These are phyloP conservation scores for Haplosporangium sp. DNA, from an alignment of 371 early-diverging fungal species.

Conservation along the genomic window DNA sequence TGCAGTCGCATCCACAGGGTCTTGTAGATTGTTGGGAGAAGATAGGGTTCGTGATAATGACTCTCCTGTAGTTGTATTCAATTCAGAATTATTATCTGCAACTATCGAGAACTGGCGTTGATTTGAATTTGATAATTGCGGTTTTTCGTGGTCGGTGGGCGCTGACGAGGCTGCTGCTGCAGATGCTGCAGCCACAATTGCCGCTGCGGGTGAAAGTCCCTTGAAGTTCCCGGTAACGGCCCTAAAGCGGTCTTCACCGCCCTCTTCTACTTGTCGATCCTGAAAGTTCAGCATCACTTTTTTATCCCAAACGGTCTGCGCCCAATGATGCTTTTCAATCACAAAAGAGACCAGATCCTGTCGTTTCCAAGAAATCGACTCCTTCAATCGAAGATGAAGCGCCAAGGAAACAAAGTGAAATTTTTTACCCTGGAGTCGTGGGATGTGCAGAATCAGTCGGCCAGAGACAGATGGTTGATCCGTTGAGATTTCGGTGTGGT, in stretches of 20 bases:
- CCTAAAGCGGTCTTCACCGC: not conserved
- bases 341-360: slow-evolving; percentile 48
- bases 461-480: slow-evolving; percentile 39
- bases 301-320: slow-evolving; percentile 50
- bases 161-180: not conserved
- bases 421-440: slow-evolving; percentile 18
- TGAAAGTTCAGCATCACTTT: slow-evolving; percentile 24
- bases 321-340: slow-evolving; percentile 39
- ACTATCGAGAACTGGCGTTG: not conserved
- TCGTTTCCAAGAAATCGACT: slow-evolving; percentile 44
- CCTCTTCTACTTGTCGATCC: slow-evolving; percentile 38
- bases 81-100: not conserved
- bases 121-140: too few relatives aligned
- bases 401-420: slow-evolving; percentile 47
- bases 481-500: slow-evolving; percentile 30
- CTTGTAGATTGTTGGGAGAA: not conserved
- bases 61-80: not conserved
- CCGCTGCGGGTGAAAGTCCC: slow-evolving; percentile 11
- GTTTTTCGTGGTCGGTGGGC: too few relatives aligned
- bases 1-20: not conserved
- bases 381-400: slow-evolving; percentile 46
- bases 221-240: slow-evolving; percentile 5
- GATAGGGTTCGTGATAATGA: not conserved
- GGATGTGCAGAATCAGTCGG: slow-evolving; percentile 34
- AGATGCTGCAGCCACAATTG: not conserved